phyloP scores from a whole-genome alignment of 1,284 basidiomycete genomes.

The Volvariella surrecta region DNA sequence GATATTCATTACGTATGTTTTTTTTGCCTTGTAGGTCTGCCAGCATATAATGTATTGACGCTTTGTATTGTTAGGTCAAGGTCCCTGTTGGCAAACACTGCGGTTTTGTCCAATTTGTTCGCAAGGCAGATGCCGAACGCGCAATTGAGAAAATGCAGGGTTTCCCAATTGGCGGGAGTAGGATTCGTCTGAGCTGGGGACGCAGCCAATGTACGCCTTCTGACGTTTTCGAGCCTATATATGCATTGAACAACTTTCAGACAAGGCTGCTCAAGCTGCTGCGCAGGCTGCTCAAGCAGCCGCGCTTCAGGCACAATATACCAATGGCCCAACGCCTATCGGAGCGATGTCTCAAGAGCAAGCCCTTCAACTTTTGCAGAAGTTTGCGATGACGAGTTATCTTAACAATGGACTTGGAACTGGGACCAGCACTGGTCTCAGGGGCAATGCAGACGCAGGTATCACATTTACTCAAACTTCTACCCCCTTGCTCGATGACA shows the following conservation, averaged over 20 bases:
- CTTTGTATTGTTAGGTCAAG: constrained; percentile 73
- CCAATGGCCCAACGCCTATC: constrained; percentile 18
- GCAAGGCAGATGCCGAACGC: constrained; percentile 84
- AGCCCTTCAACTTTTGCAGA: constrained; percentile 57
- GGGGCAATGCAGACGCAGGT: no score
- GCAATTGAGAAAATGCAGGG: constrained; percentile 97
- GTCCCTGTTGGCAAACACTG: constrained; percentile 94
- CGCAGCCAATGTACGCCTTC: constrained; percentile 71
- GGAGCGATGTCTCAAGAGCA: constrained; percentile 52
- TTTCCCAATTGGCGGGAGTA: constrained; percentile 85
- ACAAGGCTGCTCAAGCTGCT: constrained; percentile 82
- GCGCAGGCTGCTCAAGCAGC: constrained; percentile 74
- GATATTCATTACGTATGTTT: constrained; percentile 80
- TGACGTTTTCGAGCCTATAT: constrained; percentile 2
- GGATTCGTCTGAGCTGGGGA: constrained; percentile 90
- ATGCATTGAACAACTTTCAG: constrained; percentile 25
- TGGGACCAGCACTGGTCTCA: no score
- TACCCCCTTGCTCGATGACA: constrained; percentile 16
- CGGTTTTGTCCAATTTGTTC: constrained; percentile 92
- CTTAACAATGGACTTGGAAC: constrained; percentile 8
- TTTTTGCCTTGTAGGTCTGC: constrained; percentile 8
- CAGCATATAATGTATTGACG: constrained; percentile 8
- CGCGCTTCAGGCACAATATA: constrained; percentile 41
- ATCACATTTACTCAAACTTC: not conserved
- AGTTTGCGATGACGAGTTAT: constrained; percentile 41